phyloP scores from a whole-genome alignment of 352 stramenopile genomes.

The Globisporangium spinosum region DNA sequence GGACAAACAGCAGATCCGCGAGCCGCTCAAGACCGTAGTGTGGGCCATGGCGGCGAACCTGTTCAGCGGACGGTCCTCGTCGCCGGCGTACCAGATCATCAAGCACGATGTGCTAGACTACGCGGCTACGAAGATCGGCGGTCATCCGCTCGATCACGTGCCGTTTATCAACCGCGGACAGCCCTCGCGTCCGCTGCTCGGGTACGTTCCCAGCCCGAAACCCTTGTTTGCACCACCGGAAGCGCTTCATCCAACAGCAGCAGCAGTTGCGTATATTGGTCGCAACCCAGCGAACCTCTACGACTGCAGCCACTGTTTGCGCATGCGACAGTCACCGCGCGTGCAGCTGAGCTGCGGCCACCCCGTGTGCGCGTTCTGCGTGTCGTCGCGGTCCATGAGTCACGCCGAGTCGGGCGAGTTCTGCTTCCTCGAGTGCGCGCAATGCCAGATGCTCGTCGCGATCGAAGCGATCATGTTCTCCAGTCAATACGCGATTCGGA shows the following conservation, averaged over 20 bases:
- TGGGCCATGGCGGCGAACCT: conserved; percentile 18
- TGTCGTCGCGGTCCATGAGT: conserved; percentile 40
- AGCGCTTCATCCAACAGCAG: not conserved
- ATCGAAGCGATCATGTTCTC: conserved; percentile 58
- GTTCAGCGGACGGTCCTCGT: conserved; percentile 25
- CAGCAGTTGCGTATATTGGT: conserved; percentile 7
- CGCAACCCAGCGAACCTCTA: conserved; percentile 37
- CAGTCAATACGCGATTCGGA: conserved; percentile 44
- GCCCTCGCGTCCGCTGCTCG: conserved; percentile 57
- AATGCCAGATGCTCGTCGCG: conserved; percentile 45
- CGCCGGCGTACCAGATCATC: conserved; percentile 32
- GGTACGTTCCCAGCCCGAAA: conserved; percentile 25
- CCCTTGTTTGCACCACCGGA: not conserved
- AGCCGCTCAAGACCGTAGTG: conserved; percentile 31
- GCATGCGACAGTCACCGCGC: conserved; percentile 46
- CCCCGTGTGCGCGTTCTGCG: conserved; percentile 50
- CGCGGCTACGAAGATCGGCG: conserved; percentile 68
- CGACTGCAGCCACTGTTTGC: conserved; percentile 53
- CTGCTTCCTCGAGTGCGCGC: conserved; percentile 53
- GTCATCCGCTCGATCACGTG: conserved; percentile 73
- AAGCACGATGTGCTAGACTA: conserved; percentile 48
- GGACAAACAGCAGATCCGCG: conserved; percentile 21
- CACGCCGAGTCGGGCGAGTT: conserved; percentile 37
- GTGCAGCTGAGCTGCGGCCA: conserved; percentile 71
- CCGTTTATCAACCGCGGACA: conserved; percentile 56